Base-by-base conservation (phyloP, 306 rosid genomes). In the Cucurbita pepo region DNA sequence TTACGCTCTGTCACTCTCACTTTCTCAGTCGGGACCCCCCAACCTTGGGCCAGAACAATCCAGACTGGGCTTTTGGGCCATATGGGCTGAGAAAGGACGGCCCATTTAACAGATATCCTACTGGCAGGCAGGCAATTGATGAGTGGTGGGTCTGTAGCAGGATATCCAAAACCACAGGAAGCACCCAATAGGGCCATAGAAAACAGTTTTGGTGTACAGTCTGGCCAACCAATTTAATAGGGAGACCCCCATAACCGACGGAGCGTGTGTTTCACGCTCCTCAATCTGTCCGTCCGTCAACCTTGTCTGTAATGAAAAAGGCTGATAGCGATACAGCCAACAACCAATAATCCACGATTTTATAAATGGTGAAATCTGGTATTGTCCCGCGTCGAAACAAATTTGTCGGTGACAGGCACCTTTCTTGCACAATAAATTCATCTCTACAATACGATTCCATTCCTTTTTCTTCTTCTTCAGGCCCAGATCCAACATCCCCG, bases 1-100 rank as follows among this genome's bases (percentile, higher is more conserved):
- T 86, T 61, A 79, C 75, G 81, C 79, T 72, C 19, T 69, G 88
- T 89, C 91, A 12, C 85, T 82, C 76, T 89, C 94, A 56, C 3
- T 60, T 54, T 76, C 8, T 52, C 59, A 18, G 7, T 72, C 38
- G 19, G 51, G 34, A 44, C 16, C 10, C 47, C 72, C 5, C 18
- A 25, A 30, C 52, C 43, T 25, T 50, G 58, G 73, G 58, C 73
- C 22, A 1, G 22, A 7, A 30, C 5, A 47, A 11, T 45, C 56
- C 38, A 12, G 0, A 22, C 11, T 67, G 56, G 56, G 72, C 72
- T 22, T 67, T 44, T 3, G 34, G 19, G 54, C 54, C 13, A 6
- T 1, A 66, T 45, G 21, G 13, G 72, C 72, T 7, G n/a, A 41
- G 10, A 3, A 63, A 63, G 36, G 34, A 66, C 10, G 5, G 72